Evolutionary conservation across 495 filamentous ascomycete genomes (phyloP).

Genomic region (Penicillium odoratum): DNA sequence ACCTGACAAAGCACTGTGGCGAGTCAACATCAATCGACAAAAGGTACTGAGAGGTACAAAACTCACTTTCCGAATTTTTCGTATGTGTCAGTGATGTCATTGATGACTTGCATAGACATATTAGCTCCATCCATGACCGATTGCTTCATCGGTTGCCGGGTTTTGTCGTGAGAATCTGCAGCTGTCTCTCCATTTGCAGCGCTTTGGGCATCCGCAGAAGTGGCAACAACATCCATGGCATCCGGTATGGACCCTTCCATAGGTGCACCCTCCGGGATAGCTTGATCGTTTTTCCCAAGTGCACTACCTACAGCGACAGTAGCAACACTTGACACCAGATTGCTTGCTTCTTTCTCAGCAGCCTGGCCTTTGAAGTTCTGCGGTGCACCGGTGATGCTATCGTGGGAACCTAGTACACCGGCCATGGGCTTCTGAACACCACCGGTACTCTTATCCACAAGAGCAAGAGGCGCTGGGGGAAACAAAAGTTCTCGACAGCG

Average conservation of each 20-base stretch:
- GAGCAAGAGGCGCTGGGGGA: constrained; percentile 71
- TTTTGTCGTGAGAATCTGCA: constrained; percentile 64
- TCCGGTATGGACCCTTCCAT: constrained; percentile 58
- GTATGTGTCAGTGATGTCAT: constrained; percentile 74
- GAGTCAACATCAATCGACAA: neutral
- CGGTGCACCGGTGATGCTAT: constrained; percentile 76
- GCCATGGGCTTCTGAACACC: constrained; percentile 75
- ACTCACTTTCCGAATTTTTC: constrained; percentile 76
- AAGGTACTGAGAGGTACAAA: neutral
- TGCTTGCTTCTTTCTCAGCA: constrained; percentile 80
- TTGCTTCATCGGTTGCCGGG: constrained; percentile 75
- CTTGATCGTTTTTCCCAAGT: constrained; percentile 66
- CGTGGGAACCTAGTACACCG: constrained; percentile 71
- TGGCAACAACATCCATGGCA: constrained; percentile 56
- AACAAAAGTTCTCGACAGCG: constrained; percentile 64
- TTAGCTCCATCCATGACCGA: constrained; percentile 75
- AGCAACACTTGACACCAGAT: constrained; percentile 74
- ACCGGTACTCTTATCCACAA: constrained; percentile 64
- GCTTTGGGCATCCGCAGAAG: constrained; percentile 59
- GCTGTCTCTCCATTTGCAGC: constrained; percentile 47
- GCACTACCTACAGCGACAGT: constrained; percentile 73
- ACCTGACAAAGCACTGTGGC: constrained; percentile 66
- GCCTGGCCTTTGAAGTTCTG: constrained; percentile 84
- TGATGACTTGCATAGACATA: constrained; percentile 70
- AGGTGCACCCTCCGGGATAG: constrained; percentile 42